These are phyloP conservation scores for Clonostachys solani DNA, from an alignment of 2,329 filamentous ascomycete genomes.

Conservation along the genomic window DNA sequence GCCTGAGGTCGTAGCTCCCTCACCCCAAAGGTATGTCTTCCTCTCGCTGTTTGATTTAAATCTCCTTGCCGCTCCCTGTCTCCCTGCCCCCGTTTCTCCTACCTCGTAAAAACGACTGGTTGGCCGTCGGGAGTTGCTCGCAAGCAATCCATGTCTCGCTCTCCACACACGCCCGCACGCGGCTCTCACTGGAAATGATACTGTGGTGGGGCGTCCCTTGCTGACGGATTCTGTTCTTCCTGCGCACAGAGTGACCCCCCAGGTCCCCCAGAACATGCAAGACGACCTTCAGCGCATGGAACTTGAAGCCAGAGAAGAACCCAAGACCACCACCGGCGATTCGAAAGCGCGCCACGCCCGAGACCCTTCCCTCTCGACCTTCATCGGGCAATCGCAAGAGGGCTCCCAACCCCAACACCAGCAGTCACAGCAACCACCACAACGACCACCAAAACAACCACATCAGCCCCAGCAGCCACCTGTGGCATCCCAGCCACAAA, in stretches of 20 bases:
- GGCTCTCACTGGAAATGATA: not conserved
- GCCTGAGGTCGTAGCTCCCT: conserved; percentile 54
- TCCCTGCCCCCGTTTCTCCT: conserved; percentile 9
- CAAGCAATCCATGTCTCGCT: not conserved
- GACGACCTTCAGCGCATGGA: conserved; percentile 90
- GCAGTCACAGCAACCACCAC: conserved; percentile 13
- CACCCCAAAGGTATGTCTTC: conserved; percentile 49
- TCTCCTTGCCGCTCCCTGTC: conserved; percentile 1
- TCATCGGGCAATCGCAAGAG: conserved; percentile 5
- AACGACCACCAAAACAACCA: conserved; percentile 3
- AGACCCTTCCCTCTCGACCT: conserved; percentile 38
- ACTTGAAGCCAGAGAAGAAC: conserved; percentile 60
- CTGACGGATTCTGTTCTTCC: conserved; percentile 25
- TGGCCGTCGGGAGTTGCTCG: not conserved
- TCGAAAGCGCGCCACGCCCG: conserved; percentile 29
- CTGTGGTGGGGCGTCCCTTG: conserved; percentile 19
- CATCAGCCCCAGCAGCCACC: conserved; percentile 19
- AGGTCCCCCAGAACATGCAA: conserved; percentile 96
- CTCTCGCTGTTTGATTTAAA: conserved; percentile 8
- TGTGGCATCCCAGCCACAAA: conserved; percentile 10
- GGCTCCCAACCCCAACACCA: conserved; percentile 1
- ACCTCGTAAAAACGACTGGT: too few relatives aligned
- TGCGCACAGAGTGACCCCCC: conserved; percentile 75
- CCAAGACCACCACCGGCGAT: conserved; percentile 21
- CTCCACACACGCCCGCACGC: conserved; percentile 1